Percentiles rank a stretch among this genome's conserved stretches.
Conservation (phyloP, 352 stramenopile species). For the Pythium sukuiense region DNA sequence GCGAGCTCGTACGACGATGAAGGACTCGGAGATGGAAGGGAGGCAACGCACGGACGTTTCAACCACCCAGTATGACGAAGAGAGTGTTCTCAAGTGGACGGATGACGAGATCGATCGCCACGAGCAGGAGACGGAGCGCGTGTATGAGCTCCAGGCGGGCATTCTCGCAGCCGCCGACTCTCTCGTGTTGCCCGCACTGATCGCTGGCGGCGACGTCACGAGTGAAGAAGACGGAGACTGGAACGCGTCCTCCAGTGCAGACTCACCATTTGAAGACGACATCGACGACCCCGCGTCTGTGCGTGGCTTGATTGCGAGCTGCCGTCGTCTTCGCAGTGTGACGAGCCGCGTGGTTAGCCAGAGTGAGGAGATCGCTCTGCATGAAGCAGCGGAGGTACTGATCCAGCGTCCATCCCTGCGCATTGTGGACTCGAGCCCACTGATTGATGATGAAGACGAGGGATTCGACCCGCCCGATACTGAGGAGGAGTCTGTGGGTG, state of each 20-base stretch:
- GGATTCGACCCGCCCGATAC: background rate
- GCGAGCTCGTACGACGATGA: background rate
- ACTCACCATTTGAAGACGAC: background rate
- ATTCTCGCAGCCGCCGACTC: conserved; percentile 34
- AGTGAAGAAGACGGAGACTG: background rate
- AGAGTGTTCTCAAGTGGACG: conserved; percentile 38
- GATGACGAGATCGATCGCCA: conserved; percentile 50
- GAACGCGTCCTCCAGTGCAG: background rate
- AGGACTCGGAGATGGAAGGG: background rate
- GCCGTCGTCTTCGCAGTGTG: conserved; percentile 21
- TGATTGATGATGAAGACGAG: background rate
- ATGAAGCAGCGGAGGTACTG: conserved; percentile 40
- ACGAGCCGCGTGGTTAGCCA: conserved; percentile 26
- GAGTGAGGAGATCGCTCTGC: conserved; percentile 46
- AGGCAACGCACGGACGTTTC: background rate
- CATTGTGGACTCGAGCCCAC: background rate
- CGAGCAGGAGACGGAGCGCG: conserved; percentile 41
- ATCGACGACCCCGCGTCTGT: conserved; percentile 3
- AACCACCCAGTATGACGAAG: conserved; percentile 7
- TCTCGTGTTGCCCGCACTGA: conserved; percentile 23
- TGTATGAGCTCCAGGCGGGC: conserved; percentile 41
- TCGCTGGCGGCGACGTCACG: background rate
- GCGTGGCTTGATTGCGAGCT: background rate
- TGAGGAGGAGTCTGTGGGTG: background rate
- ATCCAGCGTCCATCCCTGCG: conserved; percentile 46